A percentile compares a stretch with the other conserved stretches of the same genome.
These are phyloP conservation scores for Globisporangium iwayamae DNA, from an alignment of 352 stramenopile genomes.

Conservation along the genomic window DNA sequence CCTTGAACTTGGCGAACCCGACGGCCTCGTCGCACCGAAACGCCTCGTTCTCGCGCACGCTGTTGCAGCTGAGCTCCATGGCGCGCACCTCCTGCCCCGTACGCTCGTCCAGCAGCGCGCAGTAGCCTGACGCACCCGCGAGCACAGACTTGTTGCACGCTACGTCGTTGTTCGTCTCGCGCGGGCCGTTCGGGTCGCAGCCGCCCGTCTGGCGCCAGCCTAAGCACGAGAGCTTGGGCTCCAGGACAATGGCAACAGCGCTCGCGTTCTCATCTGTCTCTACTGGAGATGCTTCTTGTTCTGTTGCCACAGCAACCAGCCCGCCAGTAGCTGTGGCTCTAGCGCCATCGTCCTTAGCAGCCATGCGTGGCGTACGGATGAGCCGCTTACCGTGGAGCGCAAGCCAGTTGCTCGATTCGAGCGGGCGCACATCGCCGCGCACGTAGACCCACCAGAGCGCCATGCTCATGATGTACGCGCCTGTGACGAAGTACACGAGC, in stretches of 20 bases:
- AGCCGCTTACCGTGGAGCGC: conserved; percentile 7
- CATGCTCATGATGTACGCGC: conserved; percentile 8
- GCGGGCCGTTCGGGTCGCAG: conserved; percentile 33
- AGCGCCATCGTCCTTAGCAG: neutral
- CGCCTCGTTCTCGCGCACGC: conserved; percentile 22
- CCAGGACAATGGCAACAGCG: neutral
- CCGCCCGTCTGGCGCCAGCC: conserved; percentile 44
- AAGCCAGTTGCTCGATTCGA: conserved; percentile 9
- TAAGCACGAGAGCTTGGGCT: conserved; percentile 25
- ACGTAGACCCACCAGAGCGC: conserved; percentile 12
- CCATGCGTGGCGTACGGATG: neutral
- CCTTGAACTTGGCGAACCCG: conserved; percentile 28
- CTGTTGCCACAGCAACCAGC: neutral
- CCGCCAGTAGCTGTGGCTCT: too few species aligned
- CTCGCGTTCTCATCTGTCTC: neutral
- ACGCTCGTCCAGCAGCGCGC: conserved; percentile 27
- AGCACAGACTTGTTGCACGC: conserved; percentile 25
- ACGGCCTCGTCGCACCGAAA: conserved; percentile 39
- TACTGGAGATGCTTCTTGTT: neutral
- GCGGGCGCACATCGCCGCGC: neutral
- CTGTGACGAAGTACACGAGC: conserved; percentile 2
- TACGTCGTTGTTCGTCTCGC: conserved; percentile 26
- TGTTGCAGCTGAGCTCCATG: conserved; percentile 31
- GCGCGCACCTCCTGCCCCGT: conserved; percentile 27
- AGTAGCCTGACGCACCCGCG: conserved; percentile 38